Percentiles rank a stretch among this genome's conserved stretches.
These are phyloP conservation scores for Ilyonectria robusta DNA, from an alignment of 2,329 filamentous ascomycete genomes.

Conservation along the genomic window DNA sequence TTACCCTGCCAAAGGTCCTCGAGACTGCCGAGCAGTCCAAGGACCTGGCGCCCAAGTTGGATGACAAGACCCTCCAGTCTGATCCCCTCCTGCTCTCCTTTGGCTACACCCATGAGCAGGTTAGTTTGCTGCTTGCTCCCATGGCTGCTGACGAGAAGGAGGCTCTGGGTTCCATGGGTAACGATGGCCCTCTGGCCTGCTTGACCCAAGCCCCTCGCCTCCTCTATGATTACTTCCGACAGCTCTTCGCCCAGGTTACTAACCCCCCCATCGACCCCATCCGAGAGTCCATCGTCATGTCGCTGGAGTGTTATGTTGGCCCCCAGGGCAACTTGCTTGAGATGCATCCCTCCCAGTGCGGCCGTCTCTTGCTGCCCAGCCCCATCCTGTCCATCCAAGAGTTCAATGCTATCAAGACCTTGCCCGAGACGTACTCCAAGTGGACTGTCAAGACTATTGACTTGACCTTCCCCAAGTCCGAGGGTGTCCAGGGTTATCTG, in stretches of 20 bases:
- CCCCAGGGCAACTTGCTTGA: conserved; percentile 95
- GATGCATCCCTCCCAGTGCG: conserved; percentile 92
- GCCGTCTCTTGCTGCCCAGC: conserved; percentile 86
- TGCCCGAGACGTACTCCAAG: conserved; percentile 77
- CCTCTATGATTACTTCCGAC: conserved; percentile 96
- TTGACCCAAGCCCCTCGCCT: conserved; percentile 90
- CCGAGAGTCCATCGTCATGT: conserved; percentile 98
- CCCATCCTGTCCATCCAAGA: conserved; percentile 91
- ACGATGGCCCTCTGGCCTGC: conserved; percentile 93
- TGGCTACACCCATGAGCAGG: conserved; percentile 95
- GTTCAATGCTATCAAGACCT: conserved; percentile 88
- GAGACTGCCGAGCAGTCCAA: conserved; percentile 71
- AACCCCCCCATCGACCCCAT: conserved; percentile 98
- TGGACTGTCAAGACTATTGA: conserved; percentile 95
- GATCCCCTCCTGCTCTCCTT: conserved; percentile 89
- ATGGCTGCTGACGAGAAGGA: conserved; percentile 99
- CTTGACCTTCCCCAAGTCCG: conserved; percentile 90
- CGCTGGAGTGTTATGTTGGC: conserved; percentile 94
- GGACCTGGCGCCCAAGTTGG: conserved; percentile 77
- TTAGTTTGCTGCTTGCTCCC: conserved; percentile 89
- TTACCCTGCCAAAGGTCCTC: conserved; percentile 84
- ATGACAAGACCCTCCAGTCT: conserved; percentile 81
- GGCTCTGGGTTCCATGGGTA: conserved; percentile 97
- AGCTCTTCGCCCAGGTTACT: conserved; percentile 97
- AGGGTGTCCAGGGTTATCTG: conserved; percentile 87